Percentiles rank a stretch among this genome's conserved stretches.
phyloP scores from a whole-genome alignment of 1,284 basidiomycete species.

The Taiwanofungus camphoratus region DNA sequence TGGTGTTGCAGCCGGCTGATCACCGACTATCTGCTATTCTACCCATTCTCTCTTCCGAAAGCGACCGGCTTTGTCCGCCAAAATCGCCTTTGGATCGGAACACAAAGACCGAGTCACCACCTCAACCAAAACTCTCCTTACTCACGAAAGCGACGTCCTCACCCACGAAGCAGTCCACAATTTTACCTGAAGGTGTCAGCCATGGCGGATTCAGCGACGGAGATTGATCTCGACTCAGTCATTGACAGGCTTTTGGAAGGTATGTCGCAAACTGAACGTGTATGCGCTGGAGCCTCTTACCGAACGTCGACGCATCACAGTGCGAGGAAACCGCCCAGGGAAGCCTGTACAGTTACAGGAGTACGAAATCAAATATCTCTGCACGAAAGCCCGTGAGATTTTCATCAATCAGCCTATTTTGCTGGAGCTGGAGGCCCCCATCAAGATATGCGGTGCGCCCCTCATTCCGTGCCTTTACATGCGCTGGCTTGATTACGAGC shows the following conservation, averaged over 20 bases:
- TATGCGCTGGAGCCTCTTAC: constrained; percentile 17
- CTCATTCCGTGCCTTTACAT: background rate
- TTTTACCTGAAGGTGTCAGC: constrained; percentile 17
- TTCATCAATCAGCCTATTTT: constrained; percentile 96
- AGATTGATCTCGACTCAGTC: constrained; percentile 97
- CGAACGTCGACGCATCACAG: constrained; percentile 35
- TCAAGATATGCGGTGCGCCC: constrained; percentile 90
- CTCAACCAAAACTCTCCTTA: constrained; percentile 21
- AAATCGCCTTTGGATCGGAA: constrained; percentile 4
- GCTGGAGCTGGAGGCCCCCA: constrained; percentile 90
- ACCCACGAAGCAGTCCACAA: constrained; percentile 25
- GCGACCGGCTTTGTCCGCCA: constrained; percentile 6
- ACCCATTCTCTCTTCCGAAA: constrained; percentile 5
- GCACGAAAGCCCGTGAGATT: constrained; percentile 92
- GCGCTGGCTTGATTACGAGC: constrained; percentile 6
- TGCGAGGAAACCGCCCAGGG: constrained; percentile 89
- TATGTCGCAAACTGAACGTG: constrained; percentile 38
- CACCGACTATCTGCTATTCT: constrained; percentile 17
- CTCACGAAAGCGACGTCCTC: constrained; percentile 24
- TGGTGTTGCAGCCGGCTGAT: constrained; percentile 28
- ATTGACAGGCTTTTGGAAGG: constrained; percentile 96
- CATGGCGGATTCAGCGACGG: constrained; percentile 67
- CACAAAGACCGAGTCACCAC: constrained; percentile 13
- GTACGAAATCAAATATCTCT: constrained; percentile 95
- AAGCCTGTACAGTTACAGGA: constrained; percentile 93